Evolutionary conservation across 2,329 filamentous ascomycete species (phyloP).

Genomic region (Diaporthe sp.): DNA sequence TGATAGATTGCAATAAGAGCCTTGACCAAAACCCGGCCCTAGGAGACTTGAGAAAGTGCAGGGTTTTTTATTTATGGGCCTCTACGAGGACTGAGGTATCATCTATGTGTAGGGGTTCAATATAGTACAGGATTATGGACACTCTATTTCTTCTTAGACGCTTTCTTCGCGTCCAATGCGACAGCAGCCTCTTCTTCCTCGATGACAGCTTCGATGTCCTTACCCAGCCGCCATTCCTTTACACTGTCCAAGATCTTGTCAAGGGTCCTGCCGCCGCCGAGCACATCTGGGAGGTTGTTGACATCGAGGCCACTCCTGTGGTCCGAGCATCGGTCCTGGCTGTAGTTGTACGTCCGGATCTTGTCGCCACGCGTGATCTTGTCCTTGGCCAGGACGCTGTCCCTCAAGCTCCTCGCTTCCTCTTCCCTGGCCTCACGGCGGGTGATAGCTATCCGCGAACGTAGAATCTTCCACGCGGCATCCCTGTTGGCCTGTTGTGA

Average conservation of each 20-base stretch:
- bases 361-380: slow-evolving; percentile 94
- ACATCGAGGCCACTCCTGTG: slow-evolving; percentile 86
- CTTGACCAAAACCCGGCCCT: background rate
- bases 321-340: slow-evolving; percentile 85
- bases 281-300: slow-evolving; percentile 84
- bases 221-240: slow-evolving; percentile 79
- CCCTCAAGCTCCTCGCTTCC: slow-evolving; percentile 79
- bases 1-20: background rate
- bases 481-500: slow-evolving; percentile 93
- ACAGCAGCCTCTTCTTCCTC: slow-evolving; percentile 70
- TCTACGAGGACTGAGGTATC: slow-evolving; percentile 14
- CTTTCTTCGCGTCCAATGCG: slow-evolving; percentile 44
- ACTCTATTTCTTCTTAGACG: slow-evolving; percentile 43
- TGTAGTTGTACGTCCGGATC: slow-evolving; percentile 90
- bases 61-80: background rate
- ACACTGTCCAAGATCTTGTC: slow-evolving; percentile 85
- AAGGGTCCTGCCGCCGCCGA: slow-evolving; percentile 79
- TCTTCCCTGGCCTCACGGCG: slow-evolving; percentile 88
- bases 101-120: slow-evolving; percentile 12
- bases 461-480: slow-evolving; percentile 87
- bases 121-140: background rate
- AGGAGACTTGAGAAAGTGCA: background rate
- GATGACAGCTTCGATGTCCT: slow-evolving; percentile 80
- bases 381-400: slow-evolving; percentile 83
- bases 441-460: slow-evolving; percentile 84